Conservation (phyloP, 1,139 yeast species). For the Yamadazyma friedrichii region DNA sequence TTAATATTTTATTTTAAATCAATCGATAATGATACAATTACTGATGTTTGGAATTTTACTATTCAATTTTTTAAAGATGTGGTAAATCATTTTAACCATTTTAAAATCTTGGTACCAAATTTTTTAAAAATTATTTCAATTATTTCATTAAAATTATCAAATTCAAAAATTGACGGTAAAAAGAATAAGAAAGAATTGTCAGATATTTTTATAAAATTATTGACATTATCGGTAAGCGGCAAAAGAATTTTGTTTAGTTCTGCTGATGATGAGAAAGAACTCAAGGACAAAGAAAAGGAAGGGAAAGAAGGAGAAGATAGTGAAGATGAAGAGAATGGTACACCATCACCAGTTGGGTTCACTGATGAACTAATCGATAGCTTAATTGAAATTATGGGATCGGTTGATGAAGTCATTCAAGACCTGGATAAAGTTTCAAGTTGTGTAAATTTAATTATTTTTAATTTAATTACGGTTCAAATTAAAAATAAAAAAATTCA, state of each 20-base stretch:
- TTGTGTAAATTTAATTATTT: constrained; percentile 43
- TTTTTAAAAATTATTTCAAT: constrained; percentile 50
- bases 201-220: constrained; percentile 58
- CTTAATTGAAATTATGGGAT: constrained; percentile 36
- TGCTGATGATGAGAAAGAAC: constrained; percentile 1
- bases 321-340: constrained; percentile 9
- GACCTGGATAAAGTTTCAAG: constrained; percentile 53
- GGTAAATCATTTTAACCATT: constrained; percentile 45
- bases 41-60: constrained; percentile 67
- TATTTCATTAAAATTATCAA: constrained; percentile 54
- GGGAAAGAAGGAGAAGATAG: constrained; percentile 9
- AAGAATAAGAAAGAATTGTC: constrained; percentile 58
- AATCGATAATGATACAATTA: constrained; percentile 71
- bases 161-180: constrained; percentile 62
- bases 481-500: constrained; percentile 38
- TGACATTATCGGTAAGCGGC: constrained; percentile 32
- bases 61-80: constrained; percentile 61
- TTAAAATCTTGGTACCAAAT: constrained; percentile 50
- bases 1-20: constrained; percentile 59
- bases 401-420: constrained; percentile 40
- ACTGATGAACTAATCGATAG: constrained; percentile 40
- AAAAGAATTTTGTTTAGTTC: constrained; percentile 16
- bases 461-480: constrained; percentile 44
- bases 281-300: constrained; percentile 6
- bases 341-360: constrained; percentile 12